Percentiles rank a stretch among this genome's conserved stretches.
These are phyloP conservation scores for Hysterium pulicare DNA, from an alignment of 2,329 filamentous ascomycete genomes.

Conservation along the genomic window DNA sequence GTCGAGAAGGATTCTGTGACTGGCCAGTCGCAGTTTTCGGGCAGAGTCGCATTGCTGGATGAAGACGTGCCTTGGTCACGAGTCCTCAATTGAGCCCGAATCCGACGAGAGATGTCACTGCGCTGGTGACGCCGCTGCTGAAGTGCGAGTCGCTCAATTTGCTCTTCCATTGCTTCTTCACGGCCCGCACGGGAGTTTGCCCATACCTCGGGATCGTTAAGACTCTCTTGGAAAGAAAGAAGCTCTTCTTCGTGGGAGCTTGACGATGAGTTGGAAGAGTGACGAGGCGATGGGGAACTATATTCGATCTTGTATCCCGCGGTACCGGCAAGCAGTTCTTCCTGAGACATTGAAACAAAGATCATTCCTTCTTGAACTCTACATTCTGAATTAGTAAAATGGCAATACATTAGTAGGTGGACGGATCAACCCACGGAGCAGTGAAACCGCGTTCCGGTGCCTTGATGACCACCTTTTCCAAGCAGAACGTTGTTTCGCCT, in stretches of 20 bases:
- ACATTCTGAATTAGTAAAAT: slow-evolving; percentile 31
- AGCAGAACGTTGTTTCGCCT: slow-evolving; percentile 73
- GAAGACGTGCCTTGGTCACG: slow-evolving; percentile 13
- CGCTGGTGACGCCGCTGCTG: slow-evolving; percentile 12
- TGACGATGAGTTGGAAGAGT: slow-evolving; percentile 22
- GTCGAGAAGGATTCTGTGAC: slow-evolving; percentile 17
- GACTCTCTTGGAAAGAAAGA: slow-evolving; percentile 32
- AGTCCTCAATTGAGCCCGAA: slow-evolving; percentile 7
- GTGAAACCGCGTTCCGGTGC: slow-evolving; percentile 79
- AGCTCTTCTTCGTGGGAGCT: slow-evolving; percentile 27
- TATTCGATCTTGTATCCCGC: slow-evolving; percentile 72
- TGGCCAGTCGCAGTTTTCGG: slow-evolving; percentile 31
- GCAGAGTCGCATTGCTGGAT: slow-evolving; percentile 2
- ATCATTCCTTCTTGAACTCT: slow-evolving; percentile 90
- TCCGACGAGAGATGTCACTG: not conserved
- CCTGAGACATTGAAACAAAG: slow-evolving; percentile 81
- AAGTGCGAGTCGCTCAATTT: slow-evolving; percentile 23
- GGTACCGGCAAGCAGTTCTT: slow-evolving; percentile 71
- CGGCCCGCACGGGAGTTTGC: slow-evolving; percentile 23
- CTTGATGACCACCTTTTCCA: slow-evolving; percentile 85
- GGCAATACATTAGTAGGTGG: slow-evolving; percentile 5
- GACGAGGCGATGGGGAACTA: slow-evolving; percentile 17
- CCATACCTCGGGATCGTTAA: slow-evolving; percentile 33
- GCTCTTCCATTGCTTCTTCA: slow-evolving; percentile 24
- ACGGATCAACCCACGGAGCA: slow-evolving; percentile 65